A percentile compares a stretch with the other conserved stretches of the same genome.
Conservation (phyloP, 331 rosid species). For the Malus hybrid region DNA sequence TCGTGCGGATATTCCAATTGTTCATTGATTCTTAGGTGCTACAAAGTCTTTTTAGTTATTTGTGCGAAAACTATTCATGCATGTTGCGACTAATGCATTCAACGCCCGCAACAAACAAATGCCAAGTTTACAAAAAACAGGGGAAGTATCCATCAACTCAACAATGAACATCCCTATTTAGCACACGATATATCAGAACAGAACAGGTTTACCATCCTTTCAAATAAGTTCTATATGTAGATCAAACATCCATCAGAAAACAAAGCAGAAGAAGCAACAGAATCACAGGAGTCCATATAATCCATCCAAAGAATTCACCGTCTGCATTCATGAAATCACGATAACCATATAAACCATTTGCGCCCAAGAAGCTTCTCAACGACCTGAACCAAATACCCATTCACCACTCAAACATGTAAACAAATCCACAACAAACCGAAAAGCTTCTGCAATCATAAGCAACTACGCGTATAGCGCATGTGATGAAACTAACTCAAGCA, state of each 20-base stretch:
- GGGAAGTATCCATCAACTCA: background rate
- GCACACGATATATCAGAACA: slow-evolving; percentile 15
- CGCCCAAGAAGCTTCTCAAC: slow-evolving; percentile 79
- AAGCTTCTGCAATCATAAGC: background rate
- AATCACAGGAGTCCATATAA: slow-evolving; percentile 72
- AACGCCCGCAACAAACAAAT: too few relatives aligned
- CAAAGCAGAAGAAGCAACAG: slow-evolving; percentile 59
- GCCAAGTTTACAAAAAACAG: background rate
- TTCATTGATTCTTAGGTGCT: too few relatives aligned
- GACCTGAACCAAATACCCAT: slow-evolving; percentile 72
- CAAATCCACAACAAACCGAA: slow-evolving; percentile 12
- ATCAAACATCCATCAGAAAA: slow-evolving; percentile 35
- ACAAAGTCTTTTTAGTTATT: too few relatives aligned
- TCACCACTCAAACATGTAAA: slow-evolving; percentile 40
- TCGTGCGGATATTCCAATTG: too few relatives aligned
- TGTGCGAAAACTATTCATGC: too few relatives aligned
- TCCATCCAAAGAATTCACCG: slow-evolving; percentile 67
- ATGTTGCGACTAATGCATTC: too few relatives aligned
- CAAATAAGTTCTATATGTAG: slow-evolving; percentile 41
- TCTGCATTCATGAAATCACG: slow-evolving; percentile 82
- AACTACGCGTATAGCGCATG: background rate
- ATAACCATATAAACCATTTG: slow-evolving; percentile 73
- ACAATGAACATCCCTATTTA: background rate
- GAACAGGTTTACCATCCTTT: slow-evolving; percentile 17
- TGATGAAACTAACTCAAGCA: background rate